A percentile compares a stretch with the other conserved stretches of the same genome.
These are phyloP conservation scores for Epithele typhae DNA, from an alignment of 768 basidiomycete species.

Conservation along the genomic window DNA sequence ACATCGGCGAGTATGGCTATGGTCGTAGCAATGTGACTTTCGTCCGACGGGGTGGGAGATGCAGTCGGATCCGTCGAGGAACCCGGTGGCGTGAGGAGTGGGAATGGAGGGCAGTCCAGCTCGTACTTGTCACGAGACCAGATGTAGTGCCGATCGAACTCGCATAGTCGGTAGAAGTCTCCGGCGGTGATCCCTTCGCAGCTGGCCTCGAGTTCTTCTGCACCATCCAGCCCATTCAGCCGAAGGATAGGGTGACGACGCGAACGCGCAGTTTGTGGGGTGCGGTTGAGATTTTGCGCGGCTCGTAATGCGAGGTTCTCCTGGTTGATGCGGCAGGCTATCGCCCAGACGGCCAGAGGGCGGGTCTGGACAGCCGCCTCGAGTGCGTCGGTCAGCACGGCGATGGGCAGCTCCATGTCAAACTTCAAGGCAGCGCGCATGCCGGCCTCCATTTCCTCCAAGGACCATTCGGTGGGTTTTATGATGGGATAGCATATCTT, in stretches of 20 bases:
- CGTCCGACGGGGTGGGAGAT: too few species aligned
- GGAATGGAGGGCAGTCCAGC: too few species aligned
- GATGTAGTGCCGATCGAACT: not conserved
- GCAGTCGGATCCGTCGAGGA: too few species aligned
- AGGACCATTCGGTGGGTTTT: not conserved
- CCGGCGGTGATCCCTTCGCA: not conserved
- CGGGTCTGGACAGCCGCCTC: not conserved
- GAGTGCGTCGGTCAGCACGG: not conserved
- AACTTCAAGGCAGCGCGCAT: conserved; percentile 18
- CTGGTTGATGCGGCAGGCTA: not conserved
- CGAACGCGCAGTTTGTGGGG: too few species aligned
- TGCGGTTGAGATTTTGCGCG: too few species aligned
- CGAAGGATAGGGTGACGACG: too few species aligned
- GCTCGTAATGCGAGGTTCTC: conserved; percentile 1
- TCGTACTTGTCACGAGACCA: too few species aligned
- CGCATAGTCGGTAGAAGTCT: not conserved
- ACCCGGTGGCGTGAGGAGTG: too few species aligned
- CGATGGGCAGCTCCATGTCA: conserved; percentile 10
- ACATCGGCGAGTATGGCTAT: not conserved
- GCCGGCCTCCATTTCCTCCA: conserved; percentile 7
- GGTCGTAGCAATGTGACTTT: not conserved
- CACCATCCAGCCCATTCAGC: too few species aligned
- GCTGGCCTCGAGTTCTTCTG: not conserved
- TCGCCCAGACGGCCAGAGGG: conserved; percentile 4
- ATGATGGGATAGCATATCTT: conserved; percentile 17